Evolutionary conservation across 148 eudicot species (phyloP).

Genomic region (Diospyros kaki): DNA sequence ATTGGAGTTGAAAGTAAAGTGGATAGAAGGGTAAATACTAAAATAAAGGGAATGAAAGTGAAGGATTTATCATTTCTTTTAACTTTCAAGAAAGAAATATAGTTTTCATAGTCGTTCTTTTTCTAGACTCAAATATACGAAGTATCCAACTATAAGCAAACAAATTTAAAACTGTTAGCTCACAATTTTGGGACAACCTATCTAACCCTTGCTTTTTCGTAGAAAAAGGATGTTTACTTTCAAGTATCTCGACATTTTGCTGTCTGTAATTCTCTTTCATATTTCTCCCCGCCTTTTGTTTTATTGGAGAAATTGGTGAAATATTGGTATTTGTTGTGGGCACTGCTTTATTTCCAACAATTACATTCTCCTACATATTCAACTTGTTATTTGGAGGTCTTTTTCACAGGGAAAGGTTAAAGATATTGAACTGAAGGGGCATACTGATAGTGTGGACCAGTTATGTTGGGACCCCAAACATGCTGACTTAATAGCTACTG

Average conservation of each 20-base stretch:
- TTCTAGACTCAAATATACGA: too few relatives aligned
- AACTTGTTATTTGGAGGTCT: constrained; percentile 5
- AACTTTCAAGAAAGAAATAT: too few relatives aligned
- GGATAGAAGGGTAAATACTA: too few relatives aligned
- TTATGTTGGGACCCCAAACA: constrained; percentile 99
- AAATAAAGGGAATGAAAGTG: too few relatives aligned
- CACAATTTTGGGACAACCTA: too few relatives aligned
- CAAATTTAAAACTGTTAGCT: too few relatives aligned
- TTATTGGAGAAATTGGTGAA: background rate
- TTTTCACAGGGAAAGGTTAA: constrained; percentile 74
- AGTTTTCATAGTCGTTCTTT: too few relatives aligned
- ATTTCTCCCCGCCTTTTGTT: background rate
- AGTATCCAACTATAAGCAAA: too few relatives aligned
- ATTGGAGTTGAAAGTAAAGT: too few relatives aligned
- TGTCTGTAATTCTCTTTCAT: background rate
- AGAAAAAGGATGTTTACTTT: background rate
- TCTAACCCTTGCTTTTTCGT: background rate
- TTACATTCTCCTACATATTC: background rate
- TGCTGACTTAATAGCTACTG: constrained; percentile 87
- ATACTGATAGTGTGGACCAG: constrained; percentile 97
- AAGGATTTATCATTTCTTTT: too few relatives aligned
- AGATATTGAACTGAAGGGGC: constrained; percentile 92
- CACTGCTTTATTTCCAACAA: background rate
- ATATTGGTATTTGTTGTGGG: background rate
- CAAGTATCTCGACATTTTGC: background rate